Percentiles rank a stretch among this genome's conserved stretches.
These are phyloP conservation scores for Blastobotrys americana DNA, from an alignment of 805 yeast genomes.

Conservation along the genomic window DNA sequence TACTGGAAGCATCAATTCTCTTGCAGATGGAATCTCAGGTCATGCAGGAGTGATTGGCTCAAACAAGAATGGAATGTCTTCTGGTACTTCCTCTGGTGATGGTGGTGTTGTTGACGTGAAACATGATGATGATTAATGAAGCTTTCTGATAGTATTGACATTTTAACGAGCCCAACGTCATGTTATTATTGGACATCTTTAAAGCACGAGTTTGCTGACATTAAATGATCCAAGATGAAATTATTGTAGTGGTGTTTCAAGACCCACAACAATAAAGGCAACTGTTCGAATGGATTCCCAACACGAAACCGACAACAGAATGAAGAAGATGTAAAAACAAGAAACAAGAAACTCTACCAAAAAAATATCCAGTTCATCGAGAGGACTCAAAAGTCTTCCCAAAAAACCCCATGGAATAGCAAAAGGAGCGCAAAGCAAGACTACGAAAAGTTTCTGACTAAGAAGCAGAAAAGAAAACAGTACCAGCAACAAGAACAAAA, in stretches of 20 bases:
- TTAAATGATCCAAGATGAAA: neutral
- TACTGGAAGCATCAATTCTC: constrained; percentile 11
- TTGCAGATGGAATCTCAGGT: constrained; percentile 6
- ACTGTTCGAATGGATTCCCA: neutral
- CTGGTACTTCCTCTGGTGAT: neutral
- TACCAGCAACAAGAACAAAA: neutral
- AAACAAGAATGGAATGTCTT: constrained; percentile 10
- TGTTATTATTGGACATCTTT: neutral
- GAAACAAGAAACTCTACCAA: too few species aligned
- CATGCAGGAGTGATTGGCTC: constrained; percentile 23
- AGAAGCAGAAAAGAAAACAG: neutral
- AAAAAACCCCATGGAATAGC: too few species aligned
- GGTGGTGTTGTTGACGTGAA: constrained; percentile 2
- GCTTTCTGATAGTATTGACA: neutral
- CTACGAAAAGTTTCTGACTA: neutral
- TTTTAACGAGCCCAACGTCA: neutral
- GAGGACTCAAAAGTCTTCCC: too few species aligned
- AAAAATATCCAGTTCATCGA: too few species aligned
- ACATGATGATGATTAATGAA: constrained; percentile 5
- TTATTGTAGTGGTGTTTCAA: neutral
- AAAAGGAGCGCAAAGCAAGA: too few species aligned
- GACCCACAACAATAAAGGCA: too few species aligned
- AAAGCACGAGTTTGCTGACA: neutral
- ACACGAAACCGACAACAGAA: neutral
- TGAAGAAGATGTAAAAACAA: too few species aligned